These are phyloP conservation scores for Cordyceps fumosorosea DNA, from an alignment of 2,329 filamentous ascomycete genomes.

Conservation along the genomic window DNA sequence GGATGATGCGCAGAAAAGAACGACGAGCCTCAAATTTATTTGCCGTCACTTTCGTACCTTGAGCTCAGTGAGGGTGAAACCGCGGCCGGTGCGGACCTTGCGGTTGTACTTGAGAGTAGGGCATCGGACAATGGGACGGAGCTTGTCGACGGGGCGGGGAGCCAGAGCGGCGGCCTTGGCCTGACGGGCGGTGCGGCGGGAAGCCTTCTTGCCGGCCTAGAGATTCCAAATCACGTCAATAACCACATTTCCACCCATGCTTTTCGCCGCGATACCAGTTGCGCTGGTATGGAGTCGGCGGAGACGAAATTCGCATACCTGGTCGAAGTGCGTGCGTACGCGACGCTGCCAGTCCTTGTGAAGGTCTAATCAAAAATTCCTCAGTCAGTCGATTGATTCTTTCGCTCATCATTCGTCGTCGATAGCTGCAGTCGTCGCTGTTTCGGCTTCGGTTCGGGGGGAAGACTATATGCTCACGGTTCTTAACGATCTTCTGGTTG, in stretches of 20 bases:
- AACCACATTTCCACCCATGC: constrained; percentile 19
- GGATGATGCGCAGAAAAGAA: background rate
- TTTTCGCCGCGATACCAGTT: constrained; percentile 7
- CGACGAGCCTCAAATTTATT: background rate
- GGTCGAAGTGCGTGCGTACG: constrained; percentile 99
- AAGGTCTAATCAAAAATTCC: constrained; percentile 59
- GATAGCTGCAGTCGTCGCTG: constrained; percentile 13
- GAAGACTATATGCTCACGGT: constrained; percentile 58
- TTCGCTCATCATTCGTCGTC: constrained; percentile 15
- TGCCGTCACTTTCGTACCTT: constrained; percentile 62
- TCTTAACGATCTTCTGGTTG: constrained; percentile 97
- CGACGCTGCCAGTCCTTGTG: constrained; percentile 99
- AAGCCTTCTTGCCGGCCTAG: constrained; percentile 92
- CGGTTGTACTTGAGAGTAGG: constrained; percentile 99
- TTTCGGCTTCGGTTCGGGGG: constrained; percentile 21
- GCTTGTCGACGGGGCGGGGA: constrained; percentile 93
- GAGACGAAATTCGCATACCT: constrained; percentile 57
- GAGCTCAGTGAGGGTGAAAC: constrained; percentile 94
- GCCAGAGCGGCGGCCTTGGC: constrained; percentile 93
- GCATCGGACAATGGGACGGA: constrained; percentile 95
- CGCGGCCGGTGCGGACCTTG: constrained; percentile 89
- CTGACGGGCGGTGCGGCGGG: constrained; percentile 83
- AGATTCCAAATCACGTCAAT: constrained; percentile 28
- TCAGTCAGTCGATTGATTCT: constrained; percentile 12
- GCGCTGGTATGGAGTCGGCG: constrained; percentile 7